Evolutionary conservation across 2,329 filamentous ascomycete genomes (phyloP).

Genomic region (Alternaria brassicicola): DNA sequence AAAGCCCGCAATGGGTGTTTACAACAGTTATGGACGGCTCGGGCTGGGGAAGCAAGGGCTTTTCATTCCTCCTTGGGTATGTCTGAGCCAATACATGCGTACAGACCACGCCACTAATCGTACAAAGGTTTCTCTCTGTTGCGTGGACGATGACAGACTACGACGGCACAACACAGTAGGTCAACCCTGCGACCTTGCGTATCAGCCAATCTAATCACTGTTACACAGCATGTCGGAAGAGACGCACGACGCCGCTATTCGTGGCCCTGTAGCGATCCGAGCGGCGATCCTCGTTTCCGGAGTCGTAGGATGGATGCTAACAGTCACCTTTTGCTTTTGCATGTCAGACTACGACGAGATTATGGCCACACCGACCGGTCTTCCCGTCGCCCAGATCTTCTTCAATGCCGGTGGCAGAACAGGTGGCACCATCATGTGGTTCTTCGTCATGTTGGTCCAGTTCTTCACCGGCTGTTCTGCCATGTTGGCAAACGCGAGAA

Average conservation of each 20-base stretch:
- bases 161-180: constrained; percentile 68
- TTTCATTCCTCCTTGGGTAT: constrained; percentile 67
- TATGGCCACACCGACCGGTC: constrained; percentile 62
- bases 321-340: constrained; percentile 68
- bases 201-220: constrained; percentile 31
- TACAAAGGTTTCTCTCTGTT: constrained; percentile 58
- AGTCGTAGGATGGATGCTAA: constrained; percentile 66
- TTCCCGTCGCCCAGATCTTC: constrained; percentile 64
- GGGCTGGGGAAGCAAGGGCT: constrained; percentile 65
- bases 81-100: constrained; percentile 22
- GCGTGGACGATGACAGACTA: constrained; percentile 73
- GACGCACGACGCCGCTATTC: constrained; percentile 66
- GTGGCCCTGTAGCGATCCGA: constrained; percentile 65
- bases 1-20: constrained; percentile 65
- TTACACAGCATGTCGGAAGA: constrained; percentile 66
- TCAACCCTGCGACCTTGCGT: constrained; percentile 23
- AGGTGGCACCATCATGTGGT: constrained; percentile 67
- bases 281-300: constrained; percentile 66
- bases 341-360: constrained; percentile 64
- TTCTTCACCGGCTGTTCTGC: constrained; percentile 69
- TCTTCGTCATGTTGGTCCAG: constrained; percentile 67
- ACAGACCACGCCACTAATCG: constrained; percentile 11
- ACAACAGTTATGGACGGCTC: constrained; percentile 66
- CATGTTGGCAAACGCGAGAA: constrained; percentile 67
- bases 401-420: constrained; percentile 64